Percentiles rank a stretch among this genome's conserved stretches.
Conservation (phyloP, 352 stramenopile genomes). For the Pythium periplocum region DNA sequence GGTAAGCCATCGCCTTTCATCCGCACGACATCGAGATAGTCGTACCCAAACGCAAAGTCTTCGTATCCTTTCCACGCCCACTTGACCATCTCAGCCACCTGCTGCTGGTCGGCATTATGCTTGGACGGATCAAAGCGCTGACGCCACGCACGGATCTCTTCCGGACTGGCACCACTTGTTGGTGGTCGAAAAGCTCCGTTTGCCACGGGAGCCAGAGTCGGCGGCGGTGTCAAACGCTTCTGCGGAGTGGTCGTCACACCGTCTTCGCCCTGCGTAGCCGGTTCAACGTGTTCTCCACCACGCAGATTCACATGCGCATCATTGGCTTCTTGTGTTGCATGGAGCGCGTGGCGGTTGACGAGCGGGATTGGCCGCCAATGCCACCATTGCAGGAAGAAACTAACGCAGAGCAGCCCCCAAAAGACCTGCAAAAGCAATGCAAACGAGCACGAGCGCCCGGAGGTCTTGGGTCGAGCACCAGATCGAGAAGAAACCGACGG, state of each 20-base stretch:
- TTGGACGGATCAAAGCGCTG: conserved; percentile 34
- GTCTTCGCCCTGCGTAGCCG: background rate
- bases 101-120: conserved; percentile 51
- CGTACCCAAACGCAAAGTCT: conserved; percentile 58
- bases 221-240: background rate
- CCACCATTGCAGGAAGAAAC: conserved; percentile 40
- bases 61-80: conserved; percentile 83
- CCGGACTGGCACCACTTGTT: conserved; percentile 14
- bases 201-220: background rate
- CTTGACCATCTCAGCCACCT: conserved; percentile 57
- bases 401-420: conserved; percentile 28
- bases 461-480: no score
- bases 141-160: conserved; percentile 32
- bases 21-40: conserved; percentile 62
- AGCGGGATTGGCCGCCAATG: conserved; percentile 26
- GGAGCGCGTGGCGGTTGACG: conserved; percentile 4
- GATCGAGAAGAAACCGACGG: no score
- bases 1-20: conserved; percentile 52
- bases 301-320: conserved; percentile 9
- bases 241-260: no score
- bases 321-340: background rate
- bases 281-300: background rate
- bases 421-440: conserved; percentile 37
- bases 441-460: conserved; percentile 16
- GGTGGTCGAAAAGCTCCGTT: conserved; percentile 22